Evolutionary conservation across 768 basidiomycete species (phyloP).

Genomic region (Kondoa subrosea): DNA sequence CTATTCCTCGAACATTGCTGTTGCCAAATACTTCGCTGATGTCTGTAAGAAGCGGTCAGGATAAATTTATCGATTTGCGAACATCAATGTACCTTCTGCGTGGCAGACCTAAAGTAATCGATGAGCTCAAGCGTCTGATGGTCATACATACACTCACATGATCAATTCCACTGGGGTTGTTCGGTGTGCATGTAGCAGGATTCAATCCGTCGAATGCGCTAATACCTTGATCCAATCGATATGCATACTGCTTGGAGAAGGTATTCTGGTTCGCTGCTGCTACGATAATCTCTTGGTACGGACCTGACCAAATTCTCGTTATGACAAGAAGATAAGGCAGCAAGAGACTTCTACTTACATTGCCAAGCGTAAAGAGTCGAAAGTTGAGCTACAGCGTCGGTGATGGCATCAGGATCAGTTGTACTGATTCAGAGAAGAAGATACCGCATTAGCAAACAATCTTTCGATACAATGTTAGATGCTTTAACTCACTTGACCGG

Average conservation of each 20-base stretch:
- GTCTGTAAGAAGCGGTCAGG: too few relatives aligned
- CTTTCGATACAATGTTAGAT: neutral
- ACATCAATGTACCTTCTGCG: too few relatives aligned
- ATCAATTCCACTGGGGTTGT: neutral
- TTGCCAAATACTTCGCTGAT: neutral
- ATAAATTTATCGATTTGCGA: too few relatives aligned
- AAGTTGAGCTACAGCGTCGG: conserved; percentile 1
- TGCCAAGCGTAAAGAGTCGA: conserved; percentile 10
- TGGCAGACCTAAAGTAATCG: conserved; percentile 15
- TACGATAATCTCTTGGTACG: conserved; percentile 3
- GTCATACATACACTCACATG: neutral
- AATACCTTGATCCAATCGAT: conserved; percentile 14
- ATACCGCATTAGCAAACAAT: conserved; percentile 10
- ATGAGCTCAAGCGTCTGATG: neutral
- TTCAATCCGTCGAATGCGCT: neutral
- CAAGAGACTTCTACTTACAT: conserved; percentile 11
- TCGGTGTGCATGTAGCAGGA: neutral
- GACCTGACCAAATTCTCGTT: neutral
- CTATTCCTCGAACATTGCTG: neutral
- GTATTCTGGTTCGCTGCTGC: conserved; percentile 1
- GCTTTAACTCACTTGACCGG: neutral
- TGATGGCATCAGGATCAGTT: conserved; percentile 11
- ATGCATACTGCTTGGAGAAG: conserved; percentile 13
- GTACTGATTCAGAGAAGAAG: conserved; percentile 14
- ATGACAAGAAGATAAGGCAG: neutral